Conservation (phyloP, 2,329 filamentous ascomycete genomes). For the Lachnellula subtilissima region DNA sequence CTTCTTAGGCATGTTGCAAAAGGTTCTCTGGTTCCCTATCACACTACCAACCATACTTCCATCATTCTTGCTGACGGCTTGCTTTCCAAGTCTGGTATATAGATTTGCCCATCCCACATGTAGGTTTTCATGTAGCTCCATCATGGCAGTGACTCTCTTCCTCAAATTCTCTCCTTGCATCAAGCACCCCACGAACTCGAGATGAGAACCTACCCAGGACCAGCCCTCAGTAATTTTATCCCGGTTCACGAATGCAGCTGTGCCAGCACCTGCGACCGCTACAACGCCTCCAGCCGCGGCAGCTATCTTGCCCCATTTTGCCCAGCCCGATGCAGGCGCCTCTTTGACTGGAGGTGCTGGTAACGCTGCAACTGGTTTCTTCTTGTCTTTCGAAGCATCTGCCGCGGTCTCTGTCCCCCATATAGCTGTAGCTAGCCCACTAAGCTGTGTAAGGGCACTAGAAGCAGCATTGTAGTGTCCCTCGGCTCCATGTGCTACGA, state of each 20-base stretch:
- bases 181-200: slow-evolving; percentile 89
- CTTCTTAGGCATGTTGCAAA: slow-evolving; percentile 73
- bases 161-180: slow-evolving; percentile 78
- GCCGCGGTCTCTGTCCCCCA: slow-evolving; percentile 49
- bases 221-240: slow-evolving; percentile 73
- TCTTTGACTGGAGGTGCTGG: slow-evolving; percentile 38
- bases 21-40: slow-evolving; percentile 71
- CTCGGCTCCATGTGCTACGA: slow-evolving; percentile 83
- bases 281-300: slow-evolving; percentile 82
- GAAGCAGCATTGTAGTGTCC: slow-evolving; percentile 74
- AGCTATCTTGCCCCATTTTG: slow-evolving; percentile 77
- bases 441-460: slow-evolving; percentile 61
- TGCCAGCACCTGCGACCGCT: slow-evolving; percentile 74
- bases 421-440: slow-evolving; percentile 62
- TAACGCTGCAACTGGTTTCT: slow-evolving; percentile 36
- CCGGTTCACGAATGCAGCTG: slow-evolving; percentile 80
- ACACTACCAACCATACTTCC: slow-evolving; percentile 51
- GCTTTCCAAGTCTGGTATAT: slow-evolving; percentile 76
- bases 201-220: slow-evolving; percentile 80
- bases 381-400: slow-evolving; percentile 25
- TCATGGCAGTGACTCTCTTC: slow-evolving; percentile 64
- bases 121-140: slow-evolving; percentile 58
- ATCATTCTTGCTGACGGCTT: slow-evolving; percentile 49
- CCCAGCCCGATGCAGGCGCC: slow-evolving; percentile 52
- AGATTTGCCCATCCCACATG: slow-evolving; percentile 77